A percentile compares a stretch with the other conserved stretches of the same genome.
These are phyloP conservation scores for Aspergillus piperis DNA, from an alignment of 2,329 filamentous ascomycete species.

Conservation along the genomic window DNA sequence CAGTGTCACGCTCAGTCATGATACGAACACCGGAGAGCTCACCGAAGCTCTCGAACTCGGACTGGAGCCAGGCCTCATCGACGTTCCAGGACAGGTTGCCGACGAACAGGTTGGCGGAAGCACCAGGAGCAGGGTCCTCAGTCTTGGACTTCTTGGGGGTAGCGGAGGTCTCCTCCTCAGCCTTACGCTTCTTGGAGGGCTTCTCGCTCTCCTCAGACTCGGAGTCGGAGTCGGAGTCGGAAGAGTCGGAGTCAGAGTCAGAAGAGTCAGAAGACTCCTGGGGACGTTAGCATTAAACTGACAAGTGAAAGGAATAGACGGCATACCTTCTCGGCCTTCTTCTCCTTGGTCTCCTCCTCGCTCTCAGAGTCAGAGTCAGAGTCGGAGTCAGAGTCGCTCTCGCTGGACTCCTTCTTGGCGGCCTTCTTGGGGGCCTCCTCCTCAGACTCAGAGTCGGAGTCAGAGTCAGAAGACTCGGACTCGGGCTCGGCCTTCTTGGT, in stretches of 20 bases:
- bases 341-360: slow-evolving; percentile 25
- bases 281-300: slow-evolving; percentile 5
- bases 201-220: slow-evolving; percentile 39
- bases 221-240: slow-evolving; percentile 31
- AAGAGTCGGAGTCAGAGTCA: slow-evolving; percentile 19
- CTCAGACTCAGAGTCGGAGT: slow-evolving; percentile 22
- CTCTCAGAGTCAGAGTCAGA: slow-evolving; percentile 17
- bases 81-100: slow-evolving; percentile 90
- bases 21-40: slow-evolving; percentile 73
- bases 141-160: slow-evolving; percentile 65
- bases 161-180: slow-evolving; percentile 46
- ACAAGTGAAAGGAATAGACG: not conserved
- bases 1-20: slow-evolving; percentile 77
- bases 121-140: slow-evolving; percentile 35
- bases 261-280: slow-evolving; percentile 20
- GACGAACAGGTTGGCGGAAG: slow-evolving; percentile 71
- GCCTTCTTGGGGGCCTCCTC: slow-evolving; percentile 29
- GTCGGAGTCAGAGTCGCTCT: slow-evolving; percentile 38
- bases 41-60: slow-evolving; percentile 76
- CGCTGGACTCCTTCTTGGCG: slow-evolving; percentile 29
- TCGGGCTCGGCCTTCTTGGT: slow-evolving; percentile 40
- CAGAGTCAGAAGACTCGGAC: slow-evolving; percentile 26
- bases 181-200: slow-evolving; percentile 52
- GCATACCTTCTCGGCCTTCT: slow-evolving; percentile 34
- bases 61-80: slow-evolving; percentile 76